Evolutionary conservation across 441 rosid species (phyloP).

Genomic region (Metrosideros polymorpha): DNA sequence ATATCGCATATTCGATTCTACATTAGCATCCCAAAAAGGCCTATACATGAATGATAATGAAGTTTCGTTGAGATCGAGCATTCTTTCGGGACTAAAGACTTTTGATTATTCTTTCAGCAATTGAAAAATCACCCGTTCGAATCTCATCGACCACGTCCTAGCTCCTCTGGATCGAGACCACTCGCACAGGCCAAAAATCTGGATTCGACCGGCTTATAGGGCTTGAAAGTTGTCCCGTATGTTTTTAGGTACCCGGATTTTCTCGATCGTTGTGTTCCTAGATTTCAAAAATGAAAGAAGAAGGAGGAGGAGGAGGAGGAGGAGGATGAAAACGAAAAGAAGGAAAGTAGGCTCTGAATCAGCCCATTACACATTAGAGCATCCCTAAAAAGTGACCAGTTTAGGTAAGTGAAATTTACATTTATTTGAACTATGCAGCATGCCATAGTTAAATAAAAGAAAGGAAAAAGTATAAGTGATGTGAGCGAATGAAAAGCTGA

Average conservation of each 20-base stretch:
- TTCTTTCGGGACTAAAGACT: background rate
- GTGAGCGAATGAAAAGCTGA: background rate
- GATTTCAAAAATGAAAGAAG: too few relatives aligned
- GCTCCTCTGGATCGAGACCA: fast-evolving
- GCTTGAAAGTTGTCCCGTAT: too few relatives aligned
- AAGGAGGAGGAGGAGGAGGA: too few relatives aligned
- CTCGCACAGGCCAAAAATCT: background rate
- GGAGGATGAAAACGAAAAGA: background rate
- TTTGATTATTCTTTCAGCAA: background rate
- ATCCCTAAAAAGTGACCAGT: background rate
- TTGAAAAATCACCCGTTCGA: background rate
- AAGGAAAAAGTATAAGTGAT: background rate
- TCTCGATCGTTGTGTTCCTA: too few relatives aligned
- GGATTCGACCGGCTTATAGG: background rate
- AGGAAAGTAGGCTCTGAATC: background rate
- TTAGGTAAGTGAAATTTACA: background rate
- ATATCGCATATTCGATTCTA: background rate
- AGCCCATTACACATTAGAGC: background rate
- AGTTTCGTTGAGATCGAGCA: background rate
- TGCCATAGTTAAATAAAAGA: background rate
- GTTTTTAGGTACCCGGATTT: too few relatives aligned
- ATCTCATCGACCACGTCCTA: background rate
- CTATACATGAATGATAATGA: background rate
- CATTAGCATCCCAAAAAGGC: background rate
- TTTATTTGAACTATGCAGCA: background rate